phyloP scores from a whole-genome alignment of 1,284 basidiomycete species.

The Hymenochaete sp. region DNA sequence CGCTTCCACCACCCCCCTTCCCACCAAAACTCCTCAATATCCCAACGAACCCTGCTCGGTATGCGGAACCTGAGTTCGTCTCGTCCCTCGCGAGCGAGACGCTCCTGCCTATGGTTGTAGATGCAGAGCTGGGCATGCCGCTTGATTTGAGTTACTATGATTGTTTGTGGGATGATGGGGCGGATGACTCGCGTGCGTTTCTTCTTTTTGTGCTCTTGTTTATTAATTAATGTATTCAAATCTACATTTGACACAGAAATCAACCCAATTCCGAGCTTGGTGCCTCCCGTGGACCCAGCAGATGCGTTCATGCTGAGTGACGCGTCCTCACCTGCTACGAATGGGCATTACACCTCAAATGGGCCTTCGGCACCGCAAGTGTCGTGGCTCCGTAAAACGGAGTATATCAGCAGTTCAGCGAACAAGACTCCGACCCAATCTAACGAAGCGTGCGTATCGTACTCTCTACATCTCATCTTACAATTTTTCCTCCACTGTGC shows the following conservation, averaged over 20 bases:
- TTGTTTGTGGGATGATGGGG: conserved; percentile 73
- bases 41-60: conserved; percentile 76
- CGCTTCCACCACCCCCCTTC: conserved; percentile 88
- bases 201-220: neutral
- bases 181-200: conserved; percentile 54
- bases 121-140: conserved; percentile 92
- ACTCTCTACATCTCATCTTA: too few relatives aligned
- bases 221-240: conserved; percentile 13
- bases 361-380: conserved; percentile 55
- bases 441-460: conserved; percentile 56
- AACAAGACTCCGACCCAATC: conserved; percentile 34
- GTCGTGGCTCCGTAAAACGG: conserved; percentile 84
- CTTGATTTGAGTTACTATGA: conserved; percentile 78
- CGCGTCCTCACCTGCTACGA: conserved; percentile 33
- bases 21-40: conserved; percentile 89
- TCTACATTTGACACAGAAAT: conserved; percentile 36
- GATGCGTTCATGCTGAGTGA: conserved; percentile 65
- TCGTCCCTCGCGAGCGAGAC: conserved; percentile 72
- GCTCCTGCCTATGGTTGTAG: conserved; percentile 86
- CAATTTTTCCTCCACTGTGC: neutral
- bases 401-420: conserved; percentile 65
- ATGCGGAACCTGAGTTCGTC: conserved; percentile 78
- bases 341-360: conserved; percentile 31
- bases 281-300: conserved; percentile 60
- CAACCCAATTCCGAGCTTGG: conserved; percentile 55